Base-by-base conservation (phyloP, 1,284 basidiomycete species). In the Pulveroboletus sp. region DNA sequence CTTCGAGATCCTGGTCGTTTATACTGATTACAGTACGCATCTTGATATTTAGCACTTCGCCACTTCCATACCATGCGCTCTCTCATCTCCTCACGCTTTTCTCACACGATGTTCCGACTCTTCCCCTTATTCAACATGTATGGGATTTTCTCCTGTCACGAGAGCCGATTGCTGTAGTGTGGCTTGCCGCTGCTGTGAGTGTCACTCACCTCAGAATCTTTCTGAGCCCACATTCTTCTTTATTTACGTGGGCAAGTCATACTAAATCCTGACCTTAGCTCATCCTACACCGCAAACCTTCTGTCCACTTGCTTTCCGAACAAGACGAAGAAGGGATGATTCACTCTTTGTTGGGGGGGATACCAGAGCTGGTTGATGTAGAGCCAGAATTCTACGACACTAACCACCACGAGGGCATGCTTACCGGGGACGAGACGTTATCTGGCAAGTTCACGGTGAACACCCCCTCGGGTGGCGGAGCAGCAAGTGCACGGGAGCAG, bases 61-160 rank as follows among this genome's bases (percentile, higher is more conserved):
- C 88, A 0, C 76, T 94, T 4, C 93, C 92, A 0, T 93, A 91
- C 72, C 94, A 91, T 69, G 92, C 94, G 0, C 81, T 98, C 10
- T 92, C 94, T 14, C 94, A 95, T 76, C 82, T 97, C 38, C 78
- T 98, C 38, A 96, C 94, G 0, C 80, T 97, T 29, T 92, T 97
- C 73, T 88, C 94, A 7, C 95, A 98, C 72, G 94, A 96, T 65
- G 81, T 93, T 55, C 91, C 93, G 11, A 91, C 89, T 1, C 79
- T 96, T 24, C 81, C 86, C 4, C 83, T 94, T 24, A 89, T 94
- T 31, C 93, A 95, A 72, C 86, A 93, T 58, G 83, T 94, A 44
- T 94, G 96, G 70, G 94, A 96, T 74, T 97, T 87, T 69, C 75
- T 97, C 8, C 76, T 97, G 5, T 83, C 85, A 54, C 81, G 93